Base-by-base conservation (phyloP, 371 early-diverging fungal species). In the Catenaria anguillulae region DNA sequence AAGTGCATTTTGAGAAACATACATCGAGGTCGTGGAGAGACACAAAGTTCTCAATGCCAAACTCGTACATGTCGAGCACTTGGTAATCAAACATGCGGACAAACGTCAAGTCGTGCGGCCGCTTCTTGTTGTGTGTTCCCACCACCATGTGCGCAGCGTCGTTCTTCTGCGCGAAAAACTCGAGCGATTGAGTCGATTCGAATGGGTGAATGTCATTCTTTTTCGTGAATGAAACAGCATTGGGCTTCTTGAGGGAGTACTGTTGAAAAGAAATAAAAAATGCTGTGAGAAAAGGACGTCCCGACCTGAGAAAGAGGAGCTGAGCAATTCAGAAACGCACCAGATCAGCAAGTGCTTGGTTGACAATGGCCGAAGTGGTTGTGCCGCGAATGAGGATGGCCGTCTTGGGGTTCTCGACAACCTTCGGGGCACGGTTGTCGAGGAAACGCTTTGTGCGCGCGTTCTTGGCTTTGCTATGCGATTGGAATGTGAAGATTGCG, bases 171-270 rank as follows among this genome's bases (percentile, higher is more conserved):
- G 89, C 84, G 59, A 94, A 85, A 66, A 95, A 95, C 72, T 97
- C 93, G 35, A 96, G 73, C 56, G 85, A 81, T 42, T 86, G 81
- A 23, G 88, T 84, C 67, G 94, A 92, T 60, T 97, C 98, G 68
- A 98, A 98, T 15, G 97, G 98, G 59, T 88, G 89, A 63, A 97
- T 79, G 65, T 90, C 87, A 70, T 97, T 97, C 74, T 90, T 93
- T 70, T 92, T 93, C 60, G 80, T 73, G 70, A 97, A 93, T 63
- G 86, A 80, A 60, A 92, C 73, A 21, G 85, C 91, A 59, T 92
- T 76, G 6, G 97, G 90, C 68, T 90, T 89, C 74, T 93, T 93
- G 60, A 97, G 76, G 60, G 87, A 73, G 70, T 87, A 90, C 88
- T 90, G 54, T 60, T 19, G n/a, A n/a, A n/a, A n/a, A n/a, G n/a